Conservation (phyloP, 352 stramenopile species). For the Phytophthora boehmeriae region DNA sequence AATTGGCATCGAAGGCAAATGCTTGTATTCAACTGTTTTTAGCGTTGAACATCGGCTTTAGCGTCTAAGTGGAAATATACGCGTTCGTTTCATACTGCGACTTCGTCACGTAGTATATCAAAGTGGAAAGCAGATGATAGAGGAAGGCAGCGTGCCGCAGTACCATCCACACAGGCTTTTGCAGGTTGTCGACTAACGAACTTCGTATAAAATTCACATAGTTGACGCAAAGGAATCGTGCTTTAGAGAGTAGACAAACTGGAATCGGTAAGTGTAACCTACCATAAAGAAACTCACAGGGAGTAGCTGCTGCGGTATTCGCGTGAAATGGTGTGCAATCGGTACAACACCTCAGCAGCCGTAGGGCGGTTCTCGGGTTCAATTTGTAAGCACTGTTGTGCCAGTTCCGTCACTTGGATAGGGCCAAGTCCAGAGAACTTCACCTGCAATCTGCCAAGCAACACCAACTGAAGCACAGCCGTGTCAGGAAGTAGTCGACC, state of each 20-base stretch:
- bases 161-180: too few species aligned
- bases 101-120: too few species aligned
- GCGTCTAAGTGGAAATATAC: background rate
- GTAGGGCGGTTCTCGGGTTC: constrained; percentile 54
- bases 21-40: background rate
- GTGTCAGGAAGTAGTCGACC: constrained; percentile 38
- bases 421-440: constrained; percentile 47
- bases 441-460: constrained; percentile 44
- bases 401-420: constrained; percentile 44
- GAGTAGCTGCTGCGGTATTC: constrained; percentile 36
- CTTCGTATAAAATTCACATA: too few species aligned
- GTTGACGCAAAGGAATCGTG: background rate
- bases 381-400: constrained; percentile 49
- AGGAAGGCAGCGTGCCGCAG: too few species aligned
- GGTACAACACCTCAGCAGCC: constrained; percentile 55
- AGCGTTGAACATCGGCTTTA: background rate
- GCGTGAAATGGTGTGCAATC: constrained; percentile 47
- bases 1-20: background rate
- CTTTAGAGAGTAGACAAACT: constrained; percentile 5
- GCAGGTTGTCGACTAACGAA: too few species aligned
- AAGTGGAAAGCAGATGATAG: too few species aligned
- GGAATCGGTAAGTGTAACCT: constrained; percentile 15
- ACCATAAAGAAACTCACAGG: constrained; percentile 18
- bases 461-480: constrained; percentile 54
- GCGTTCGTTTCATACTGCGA: too few species aligned